Evolutionary conservation across 805 yeast genomes (phyloP), one percentile per base, ranked within the genome.

Genomic region (Kuraishia floccosa): DNA sequence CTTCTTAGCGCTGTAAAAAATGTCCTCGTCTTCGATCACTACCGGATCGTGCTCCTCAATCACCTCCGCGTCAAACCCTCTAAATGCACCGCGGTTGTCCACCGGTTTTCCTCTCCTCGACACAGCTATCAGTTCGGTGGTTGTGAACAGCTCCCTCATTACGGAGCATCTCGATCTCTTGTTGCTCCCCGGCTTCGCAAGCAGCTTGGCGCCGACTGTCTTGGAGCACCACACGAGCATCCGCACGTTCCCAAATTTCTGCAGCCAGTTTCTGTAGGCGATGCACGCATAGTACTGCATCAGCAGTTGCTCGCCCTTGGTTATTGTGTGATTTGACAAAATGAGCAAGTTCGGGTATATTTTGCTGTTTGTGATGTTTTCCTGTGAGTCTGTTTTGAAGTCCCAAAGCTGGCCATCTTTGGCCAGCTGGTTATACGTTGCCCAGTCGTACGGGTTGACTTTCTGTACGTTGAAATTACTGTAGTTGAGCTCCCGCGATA

Each of bases 221-320:
- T 76, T 71, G 3, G 76, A 72, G 14, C 77, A 60, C 74, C 87
- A 72, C 11, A 80, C 52, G 16, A 87, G 54, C 76, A 84, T 71
- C 38, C 83, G 63, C 3, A 86, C 87, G 30, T 79, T 65, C 4
- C 42, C 82, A 50, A 66, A 80, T 40, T 63, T 60, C 38, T 75
- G 77, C 6, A 83, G 49, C 95, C 94, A 84, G 44, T 80, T 81
- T 30, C 66, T 60, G 46, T 76, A 65, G 0, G 69, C 75, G 18
- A 76, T 57, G 51, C 93, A 80, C 36, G 66, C 68, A 20, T 80
- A 50, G 74, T 85, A 80, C 53, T 84, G 94, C 34, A 80, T 74
- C 17, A 80, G 50, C 12, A 83, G 63, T 30, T 78, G 73, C 47
- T 79, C 91, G 9, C 80, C 81, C 35, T 63, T 65, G 6, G 58